Base-by-base conservation (phyloP, 495 filamentous ascomycete genomes). In the Penicillium coprophilum region DNA sequence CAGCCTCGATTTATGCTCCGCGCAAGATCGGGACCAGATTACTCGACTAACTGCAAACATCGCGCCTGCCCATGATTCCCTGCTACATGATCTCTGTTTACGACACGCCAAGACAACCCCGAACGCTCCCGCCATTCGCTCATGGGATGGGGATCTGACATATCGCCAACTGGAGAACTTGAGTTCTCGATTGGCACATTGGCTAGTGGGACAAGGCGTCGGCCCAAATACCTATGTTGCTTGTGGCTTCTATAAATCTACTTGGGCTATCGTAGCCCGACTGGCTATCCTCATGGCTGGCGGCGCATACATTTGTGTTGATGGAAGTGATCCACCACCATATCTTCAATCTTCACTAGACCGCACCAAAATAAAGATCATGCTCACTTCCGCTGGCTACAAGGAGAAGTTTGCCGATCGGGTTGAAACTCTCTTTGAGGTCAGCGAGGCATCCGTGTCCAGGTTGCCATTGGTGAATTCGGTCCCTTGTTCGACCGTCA, bases 271-370 rank as follows among this genome's bases (percentile, higher is more conserved):
- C 15, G 63, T 74, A 0, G 63, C 64, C 15, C 58, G 60, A 9
- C 58, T 73, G 7, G 70, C 58, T 3, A 61, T 74, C 15, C 50
- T 74, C 47, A 70, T 65, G 58, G 61, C 68, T n/a, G 71, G 72
- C 0, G 72, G 72, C 24, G 80, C 73, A 1, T 80, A 80, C 61
- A 75, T 83, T 8, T 73, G 73, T 3, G 66, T 86, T 5, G 82
- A 86, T 59, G 74, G 75, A 10, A 62, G 57, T 4, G 68, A 80
- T 31, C 82, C 84, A 6, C 73, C 64, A 4, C 38, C 49, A 7
- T 66, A 59, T 24, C 55, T 65, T 8, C 40, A 49, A 1, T 64
- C 64, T 8, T 56, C 64, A 11, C 53, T 67, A 15, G 46, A 58
- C 12, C 56, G 64, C n/a, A 56, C 57, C 8, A 23, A 53, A 8